Base-by-base conservation (phyloP, 352 stramenopile genomes). In the Globisporangium spiculum region DNA sequence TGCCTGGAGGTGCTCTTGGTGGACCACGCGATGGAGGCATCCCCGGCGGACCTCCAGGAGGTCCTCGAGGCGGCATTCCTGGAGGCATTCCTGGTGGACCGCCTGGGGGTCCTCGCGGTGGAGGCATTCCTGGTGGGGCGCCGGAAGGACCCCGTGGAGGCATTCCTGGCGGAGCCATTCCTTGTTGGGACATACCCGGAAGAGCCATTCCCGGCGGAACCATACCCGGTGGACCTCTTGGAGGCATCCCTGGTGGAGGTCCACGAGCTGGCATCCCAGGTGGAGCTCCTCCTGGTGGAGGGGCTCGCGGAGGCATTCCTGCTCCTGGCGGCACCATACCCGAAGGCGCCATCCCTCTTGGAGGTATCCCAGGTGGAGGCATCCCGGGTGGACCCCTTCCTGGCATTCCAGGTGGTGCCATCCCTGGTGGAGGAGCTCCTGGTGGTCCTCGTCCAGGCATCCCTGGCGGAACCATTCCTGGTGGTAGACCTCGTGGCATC, bases 21-120 rank as follows among this genome's bases (percentile, higher is more conserved):
- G 73, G 70, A 36, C 69, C 63, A 6, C 74, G 52, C 9, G 68
- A 55, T 26, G 64, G 71, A 56, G 57, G 52, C 61, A 69, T 66
- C 24, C 68, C 68, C n/a, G 72, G 72, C 8, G 67, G 67, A 30
- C 36, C 65, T 22, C 70, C 62, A 46, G 72, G 62, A 1, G 72
- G 65, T 20, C 66, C 56, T n/a, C 66, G 41, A 44, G 67, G 71
- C 32, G 66, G 66, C 60, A 78, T 73, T 12, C 69, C 69, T 63
- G 70, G 69, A 24, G 73, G 70, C 34, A 41, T 41, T 4, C 3
- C 52, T 38, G 68, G 71, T 22, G 67, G 63, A 30, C 27, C 65
- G 18, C 70, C 58, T 46, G 72, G 65, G 1, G 72, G 69, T n/a
- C 36, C 22, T 24, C 63, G 58, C 10, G 57, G 54, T 22, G 70